A percentile compares a stretch with the other conserved stretches of the same genome.
Conservation (phyloP, 2,329 filamentous ascomycete species). For the Colletotrichum sp. region DNA sequence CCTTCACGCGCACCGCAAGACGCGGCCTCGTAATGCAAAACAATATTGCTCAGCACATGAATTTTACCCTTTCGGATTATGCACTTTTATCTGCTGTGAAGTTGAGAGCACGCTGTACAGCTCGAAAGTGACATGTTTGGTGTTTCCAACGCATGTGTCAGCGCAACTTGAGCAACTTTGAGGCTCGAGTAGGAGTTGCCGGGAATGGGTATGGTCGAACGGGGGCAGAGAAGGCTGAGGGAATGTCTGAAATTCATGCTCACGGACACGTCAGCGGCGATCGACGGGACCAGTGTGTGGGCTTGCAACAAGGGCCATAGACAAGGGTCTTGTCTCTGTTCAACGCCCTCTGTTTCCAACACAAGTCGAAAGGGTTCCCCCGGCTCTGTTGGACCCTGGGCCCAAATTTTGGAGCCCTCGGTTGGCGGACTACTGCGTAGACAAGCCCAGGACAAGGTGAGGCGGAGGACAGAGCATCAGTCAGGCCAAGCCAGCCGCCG, state of each 20-base stretch:
- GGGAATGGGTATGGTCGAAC: background rate
- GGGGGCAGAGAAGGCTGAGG: background rate
- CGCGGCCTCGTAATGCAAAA: background rate
- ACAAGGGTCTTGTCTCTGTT: background rate
- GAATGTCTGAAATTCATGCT: background rate
- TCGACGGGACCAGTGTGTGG: background rate
- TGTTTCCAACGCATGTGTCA: background rate
- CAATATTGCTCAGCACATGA: background rate
- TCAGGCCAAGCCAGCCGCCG: background rate
- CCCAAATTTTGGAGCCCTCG: background rate
- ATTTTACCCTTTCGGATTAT: background rate
- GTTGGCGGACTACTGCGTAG: background rate
- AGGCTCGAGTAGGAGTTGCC: background rate
- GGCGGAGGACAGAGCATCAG: constrained; percentile 7
- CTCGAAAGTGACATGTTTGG: background rate
- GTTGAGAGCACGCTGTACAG: background rate
- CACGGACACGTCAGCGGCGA: constrained; percentile 1
- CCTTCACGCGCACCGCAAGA: background rate
- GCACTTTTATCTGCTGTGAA: background rate
- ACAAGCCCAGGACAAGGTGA: background rate
- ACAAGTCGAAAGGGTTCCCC: background rate
- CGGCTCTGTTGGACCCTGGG: background rate
- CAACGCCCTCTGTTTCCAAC: background rate
- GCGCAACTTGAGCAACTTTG: background rate
- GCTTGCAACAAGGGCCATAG: background rate